A percentile compares a stretch with the other conserved stretches of the same genome.
phyloP scores from a whole-genome alignment of 768 basidiomycete genomes.

The Mycena polygramma region DNA sequence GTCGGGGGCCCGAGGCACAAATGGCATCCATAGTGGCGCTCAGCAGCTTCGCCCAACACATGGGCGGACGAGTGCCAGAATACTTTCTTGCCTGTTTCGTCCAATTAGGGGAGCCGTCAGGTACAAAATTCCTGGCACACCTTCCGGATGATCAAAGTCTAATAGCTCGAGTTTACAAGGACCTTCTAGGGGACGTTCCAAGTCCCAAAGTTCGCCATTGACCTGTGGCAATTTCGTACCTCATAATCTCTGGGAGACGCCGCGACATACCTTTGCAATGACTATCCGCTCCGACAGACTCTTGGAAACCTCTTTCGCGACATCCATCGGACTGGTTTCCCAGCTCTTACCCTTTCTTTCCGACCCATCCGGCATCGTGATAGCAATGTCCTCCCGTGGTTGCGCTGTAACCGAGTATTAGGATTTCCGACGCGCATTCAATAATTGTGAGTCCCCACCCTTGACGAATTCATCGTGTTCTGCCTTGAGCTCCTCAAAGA shows the following conservation, averaged over 20 bases:
- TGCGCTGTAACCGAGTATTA: constrained; percentile 62
- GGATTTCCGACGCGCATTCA: not conserved
- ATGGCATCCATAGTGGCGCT: constrained; percentile 97
- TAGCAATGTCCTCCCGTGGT: constrained; percentile 83
- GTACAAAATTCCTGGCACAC: constrained; percentile 49
- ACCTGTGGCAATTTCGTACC: constrained; percentile 62
- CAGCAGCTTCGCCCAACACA: constrained; percentile 96
- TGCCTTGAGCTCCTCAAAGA: constrained; percentile 89
- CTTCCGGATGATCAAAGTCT: constrained; percentile 94
- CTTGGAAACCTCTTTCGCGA: constrained; percentile 91
- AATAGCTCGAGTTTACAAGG: constrained; percentile 86
- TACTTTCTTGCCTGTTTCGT: constrained; percentile 84
- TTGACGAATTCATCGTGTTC: constrained; percentile 87
- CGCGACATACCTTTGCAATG: constrained; percentile 84
- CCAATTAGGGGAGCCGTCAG: not conserved
- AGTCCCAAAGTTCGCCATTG: constrained; percentile 90
- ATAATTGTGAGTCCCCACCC: constrained; percentile 55
- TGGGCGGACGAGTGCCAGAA: constrained; percentile 99
- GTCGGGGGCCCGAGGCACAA: constrained; percentile 97
- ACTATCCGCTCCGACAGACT: constrained; percentile 90
- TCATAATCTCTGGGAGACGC: not conserved
- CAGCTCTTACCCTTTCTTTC: constrained; percentile 90
- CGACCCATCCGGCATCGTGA: constrained; percentile 91
- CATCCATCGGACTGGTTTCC: constrained; percentile 94
- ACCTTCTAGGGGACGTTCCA: constrained; percentile 93